Conservation (phyloP, 1,139 yeast species). For the Suhomyces maxii region DNA sequence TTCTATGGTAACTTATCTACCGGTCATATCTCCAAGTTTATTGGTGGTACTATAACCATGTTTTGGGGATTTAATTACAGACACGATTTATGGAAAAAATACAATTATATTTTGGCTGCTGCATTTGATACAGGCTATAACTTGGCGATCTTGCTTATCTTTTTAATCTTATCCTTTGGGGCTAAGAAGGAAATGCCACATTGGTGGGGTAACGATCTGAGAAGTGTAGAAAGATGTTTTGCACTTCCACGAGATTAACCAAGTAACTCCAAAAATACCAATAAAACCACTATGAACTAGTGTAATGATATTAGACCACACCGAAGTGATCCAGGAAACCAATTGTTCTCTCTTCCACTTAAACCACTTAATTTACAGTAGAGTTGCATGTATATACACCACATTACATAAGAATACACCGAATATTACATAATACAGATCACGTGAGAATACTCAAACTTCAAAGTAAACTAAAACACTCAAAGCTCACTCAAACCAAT, state of each 20-base stretch:
- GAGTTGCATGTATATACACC: neutral
- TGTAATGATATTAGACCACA: no score
- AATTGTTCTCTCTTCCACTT: neutral
- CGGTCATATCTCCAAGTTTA: constrained; percentile 47
- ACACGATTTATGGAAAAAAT: constrained; percentile 40
- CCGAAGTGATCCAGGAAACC: no score
- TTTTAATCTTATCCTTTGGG: constrained; percentile 36
- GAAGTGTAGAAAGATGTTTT: constrained; percentile 47
- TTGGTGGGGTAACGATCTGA: constrained; percentile 52
- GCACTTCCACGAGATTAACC: constrained; percentile 7
- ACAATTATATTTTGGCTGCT: constrained; percentile 49
- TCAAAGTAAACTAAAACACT: neutral
- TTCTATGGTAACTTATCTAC: constrained; percentile 55
- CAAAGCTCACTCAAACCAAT: constrained; percentile 1
- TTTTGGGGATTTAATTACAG: constrained; percentile 40
- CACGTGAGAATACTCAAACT: neutral
- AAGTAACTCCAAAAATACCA: no score
- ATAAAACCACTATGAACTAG: no score
- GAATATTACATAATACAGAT: neutral
- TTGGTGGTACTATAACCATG: constrained; percentile 49
- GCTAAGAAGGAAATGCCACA: constrained; percentile 33
- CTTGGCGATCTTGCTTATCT: constrained; percentile 38
- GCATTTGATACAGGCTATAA: constrained; percentile 53
- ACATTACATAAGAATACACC: neutral
- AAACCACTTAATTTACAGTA: neutral